Evolutionary conservation across 306 rosid genomes (phyloP).

Genomic region (Quercus bicolor): DNA sequence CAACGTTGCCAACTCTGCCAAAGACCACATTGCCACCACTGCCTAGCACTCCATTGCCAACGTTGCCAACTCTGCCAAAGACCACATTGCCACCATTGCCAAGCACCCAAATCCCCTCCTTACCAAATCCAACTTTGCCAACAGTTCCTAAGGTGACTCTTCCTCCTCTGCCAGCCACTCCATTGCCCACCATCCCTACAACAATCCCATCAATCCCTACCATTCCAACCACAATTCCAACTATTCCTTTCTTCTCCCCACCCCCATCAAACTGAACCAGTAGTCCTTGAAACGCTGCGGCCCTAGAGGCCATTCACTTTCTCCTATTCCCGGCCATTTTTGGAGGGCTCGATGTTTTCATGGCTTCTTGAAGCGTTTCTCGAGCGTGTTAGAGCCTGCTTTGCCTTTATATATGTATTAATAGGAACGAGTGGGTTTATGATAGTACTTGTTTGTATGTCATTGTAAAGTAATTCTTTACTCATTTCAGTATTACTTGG

Average conservation of each 20-base stretch:
- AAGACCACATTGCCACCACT: too few relatives aligned
- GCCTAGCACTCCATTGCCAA: too few relatives aligned
- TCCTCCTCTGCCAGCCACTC: constrained; percentile 23
- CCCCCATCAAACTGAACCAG: constrained; percentile 24
- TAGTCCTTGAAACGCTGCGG: not conserved
- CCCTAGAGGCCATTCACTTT: not conserved
- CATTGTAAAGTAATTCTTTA: not conserved
- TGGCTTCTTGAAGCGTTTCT: too few relatives aligned
- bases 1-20: too few relatives aligned
- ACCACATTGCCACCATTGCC: constrained; percentile 26
- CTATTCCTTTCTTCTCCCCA: constrained; percentile 14
- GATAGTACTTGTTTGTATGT: too few relatives aligned
- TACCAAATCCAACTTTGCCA: constrained; percentile 12
- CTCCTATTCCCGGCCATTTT: not conserved
- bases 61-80: not conserved
- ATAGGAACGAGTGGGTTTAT: too few relatives aligned
- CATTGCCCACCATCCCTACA: constrained; percentile 15
- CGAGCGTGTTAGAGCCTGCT: not conserved
- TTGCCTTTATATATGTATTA: not conserved
- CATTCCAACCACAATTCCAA: constrained; percentile 19
- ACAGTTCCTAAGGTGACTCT: not conserved
- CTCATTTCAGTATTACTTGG: not conserved
- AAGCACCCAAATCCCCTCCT: constrained; percentile 5
- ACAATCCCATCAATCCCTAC: constrained; percentile 7
- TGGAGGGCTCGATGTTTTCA: not conserved